Base-by-base conservation (phyloP, 352 stramenopile species). In the Globisporangium cystogenes region DNA sequence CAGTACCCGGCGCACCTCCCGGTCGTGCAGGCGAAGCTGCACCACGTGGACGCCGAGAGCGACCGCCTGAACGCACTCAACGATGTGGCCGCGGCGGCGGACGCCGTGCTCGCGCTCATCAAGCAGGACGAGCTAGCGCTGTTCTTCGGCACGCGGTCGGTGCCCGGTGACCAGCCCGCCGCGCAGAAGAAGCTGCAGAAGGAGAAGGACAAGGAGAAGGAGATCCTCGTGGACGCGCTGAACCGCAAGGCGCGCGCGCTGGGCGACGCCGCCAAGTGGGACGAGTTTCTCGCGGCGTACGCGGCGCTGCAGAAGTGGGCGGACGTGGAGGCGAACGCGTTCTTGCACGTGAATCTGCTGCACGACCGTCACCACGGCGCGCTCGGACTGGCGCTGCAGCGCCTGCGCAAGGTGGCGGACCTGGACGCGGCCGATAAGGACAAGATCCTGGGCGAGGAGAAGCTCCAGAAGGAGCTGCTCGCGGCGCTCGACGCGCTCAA, bases 141-240 rank as follows among this genome's bases (percentile, higher is more conserved):
- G 21, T 90, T 83, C 68, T 94, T 89, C 50, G 83, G 83, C 16
- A 86, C 76, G 35, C 76, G 82, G 15, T 60, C 58, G 5, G 75
- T 86, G 24, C 60, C 76, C 31, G 69, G 68, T 16, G 77, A 87
- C 41, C 53, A 73, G 35, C 65, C 67, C 47, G 64, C 76, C 27
- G 60, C 46, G 11, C 64, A 84, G 52, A 87, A 88, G 60, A 87
- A 90, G 61, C 42, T 82, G 37, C 73, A 81, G 44, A 88, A 94
- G 68, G 72, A 87, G 40, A 87, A 88, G 62, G 78, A 87, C 27
- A 61, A 72, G 31, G 75, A 85, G 50, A 86, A 87, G 47, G 48
- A 72, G 58, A 87, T 88, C 26, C 60, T 92, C 23, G 62, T 72
- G 10, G 83, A 94, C 23, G 73, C 82, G n/a, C 60, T 91, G 16